Evolutionary conservation across 148 eudicot species (phyloP).

Genomic region (Dysphania ambrosioides): DNA sequence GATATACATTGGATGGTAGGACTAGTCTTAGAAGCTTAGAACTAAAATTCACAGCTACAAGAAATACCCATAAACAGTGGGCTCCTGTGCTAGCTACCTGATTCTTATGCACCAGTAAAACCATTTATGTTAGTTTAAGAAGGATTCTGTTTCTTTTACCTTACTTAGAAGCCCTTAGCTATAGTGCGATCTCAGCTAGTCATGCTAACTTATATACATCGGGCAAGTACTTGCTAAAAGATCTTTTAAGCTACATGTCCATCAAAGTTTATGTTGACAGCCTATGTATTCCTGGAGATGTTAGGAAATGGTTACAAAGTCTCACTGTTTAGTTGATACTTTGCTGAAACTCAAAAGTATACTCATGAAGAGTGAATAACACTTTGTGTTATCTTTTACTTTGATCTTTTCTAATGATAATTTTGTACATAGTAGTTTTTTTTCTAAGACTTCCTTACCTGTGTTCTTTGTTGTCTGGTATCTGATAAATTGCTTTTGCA

Average conservation of each 20-base stretch:
- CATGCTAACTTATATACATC: not conserved
- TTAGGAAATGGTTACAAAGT: not conserved
- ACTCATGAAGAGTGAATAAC: too few relatives aligned
- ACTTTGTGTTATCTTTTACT: too few relatives aligned
- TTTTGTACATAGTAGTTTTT: not conserved
- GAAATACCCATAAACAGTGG: not conserved
- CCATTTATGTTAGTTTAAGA: not conserved
- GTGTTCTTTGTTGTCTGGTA: not conserved
- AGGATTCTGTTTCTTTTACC: not conserved
- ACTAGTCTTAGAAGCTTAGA: not conserved
- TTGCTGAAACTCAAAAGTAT: too few relatives aligned
- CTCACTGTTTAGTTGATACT: not conserved
- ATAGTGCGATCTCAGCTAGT: not conserved
- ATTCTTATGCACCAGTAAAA: not conserved
- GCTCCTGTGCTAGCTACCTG: not conserved
- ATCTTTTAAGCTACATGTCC: too few relatives aligned
- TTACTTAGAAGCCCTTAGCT: not conserved
- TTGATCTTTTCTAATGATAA: too few relatives aligned
- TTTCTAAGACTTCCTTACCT: not conserved
- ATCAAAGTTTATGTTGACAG: too few relatives aligned
- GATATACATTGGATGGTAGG: too few relatives aligned
- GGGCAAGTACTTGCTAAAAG: not conserved
- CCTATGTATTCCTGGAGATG: not conserved
- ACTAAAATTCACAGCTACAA: not conserved
- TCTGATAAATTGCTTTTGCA: conserved; percentile 29